These are phyloP conservation scores for Dactylellina drechsleri DNA, from an alignment of 2,329 filamentous ascomycete species.

Conservation along the genomic window DNA sequence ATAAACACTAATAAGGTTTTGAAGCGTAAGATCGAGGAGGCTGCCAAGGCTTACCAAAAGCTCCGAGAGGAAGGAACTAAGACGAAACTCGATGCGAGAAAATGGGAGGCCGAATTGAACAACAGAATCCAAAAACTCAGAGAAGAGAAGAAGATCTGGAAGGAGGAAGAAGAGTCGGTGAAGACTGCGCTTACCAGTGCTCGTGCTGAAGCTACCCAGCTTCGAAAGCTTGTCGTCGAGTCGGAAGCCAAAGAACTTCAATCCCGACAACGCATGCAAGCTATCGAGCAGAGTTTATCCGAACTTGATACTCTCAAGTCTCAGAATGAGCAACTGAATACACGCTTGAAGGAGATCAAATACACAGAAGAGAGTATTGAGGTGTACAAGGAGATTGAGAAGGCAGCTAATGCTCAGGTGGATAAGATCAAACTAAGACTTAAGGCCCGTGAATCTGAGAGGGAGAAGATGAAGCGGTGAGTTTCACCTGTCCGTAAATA, in stretches of 20 bases:
- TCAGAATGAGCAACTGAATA: constrained; percentile 71
- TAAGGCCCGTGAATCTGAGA: constrained; percentile 66
- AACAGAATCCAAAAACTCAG: constrained; percentile 73
- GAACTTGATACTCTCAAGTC: constrained; percentile 71
- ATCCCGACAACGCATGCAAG: constrained; percentile 72
- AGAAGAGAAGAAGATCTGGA: constrained; percentile 76
- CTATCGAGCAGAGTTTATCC: constrained; percentile 70
- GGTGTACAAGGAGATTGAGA: constrained; percentile 68
- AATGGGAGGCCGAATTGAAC: constrained; percentile 78
- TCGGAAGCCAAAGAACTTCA: constrained; percentile 75
- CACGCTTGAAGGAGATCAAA: constrained; percentile 72
- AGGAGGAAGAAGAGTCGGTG: constrained; percentile 68
- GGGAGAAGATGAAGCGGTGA: constrained; percentile 63
- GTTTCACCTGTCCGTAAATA: constrained; percentile 4
- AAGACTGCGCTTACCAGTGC: constrained; percentile 70
- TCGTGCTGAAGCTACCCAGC: constrained; percentile 71
- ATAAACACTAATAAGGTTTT: constrained; percentile 79
- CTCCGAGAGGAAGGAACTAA: constrained; percentile 77
- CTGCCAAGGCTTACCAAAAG: constrained; percentile 75
- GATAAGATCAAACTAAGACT: constrained; percentile 71
- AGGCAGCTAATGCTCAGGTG: constrained; percentile 70
- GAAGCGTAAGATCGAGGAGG: constrained; percentile 77
- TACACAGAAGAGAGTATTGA: constrained; percentile 72
- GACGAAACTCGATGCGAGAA: constrained; percentile 77
- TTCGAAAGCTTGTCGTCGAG: constrained; percentile 73